Evolutionary conservation across 371 early-diverging fungal species (phyloP), one percentile per base, ranked within the genome.

Genomic region (Zychaea mexicana): DNA sequence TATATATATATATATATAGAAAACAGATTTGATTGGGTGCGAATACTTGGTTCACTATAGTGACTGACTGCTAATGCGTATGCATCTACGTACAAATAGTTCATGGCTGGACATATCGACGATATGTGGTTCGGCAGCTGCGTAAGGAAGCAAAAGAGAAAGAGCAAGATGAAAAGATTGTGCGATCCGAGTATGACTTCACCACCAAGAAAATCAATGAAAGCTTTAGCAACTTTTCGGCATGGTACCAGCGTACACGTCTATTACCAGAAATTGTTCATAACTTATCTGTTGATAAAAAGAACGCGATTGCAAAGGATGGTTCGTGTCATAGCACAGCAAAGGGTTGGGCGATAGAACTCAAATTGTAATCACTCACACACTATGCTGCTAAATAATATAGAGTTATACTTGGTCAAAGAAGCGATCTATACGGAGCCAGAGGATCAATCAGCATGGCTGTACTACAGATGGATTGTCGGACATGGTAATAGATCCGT

Each of bases 71-170:
- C 28, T 53, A 27, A 12, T 12, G 3, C 13, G 39, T 17, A 58
- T 57, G 19, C 6, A n/a, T 42, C n/a, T 1, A n/a, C n/a, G n/a
- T n/a, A 0, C 27, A 36, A 15, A 32, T 68, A 94, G 94, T 95
- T 70, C 98, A 98, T 71, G 96, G 96, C 12, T 98, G 98, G 98
- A 85, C 90, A 72, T 96, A 97, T 74, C 86, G 98, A 10, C 88
- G 96, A 0, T 89, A 86, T 49, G 91, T 98, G 0, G 84, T 93
- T 22, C 56, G 73, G 0, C 79, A 84, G 32, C 61, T 89, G 33
- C 52, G 66, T 38, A 30, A 67, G 0, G 56, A 49, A 9, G 26
- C 66, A 17, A 22, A 26, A 8, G 70, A 73, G 12, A 69, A 72
- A 52, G 38, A 70, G 1, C 71, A 77, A 3, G 47, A 69, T 0